phyloP scores from a whole-genome alignment of 441 rosid species.

The Pelargonium fulgidum region DNA sequence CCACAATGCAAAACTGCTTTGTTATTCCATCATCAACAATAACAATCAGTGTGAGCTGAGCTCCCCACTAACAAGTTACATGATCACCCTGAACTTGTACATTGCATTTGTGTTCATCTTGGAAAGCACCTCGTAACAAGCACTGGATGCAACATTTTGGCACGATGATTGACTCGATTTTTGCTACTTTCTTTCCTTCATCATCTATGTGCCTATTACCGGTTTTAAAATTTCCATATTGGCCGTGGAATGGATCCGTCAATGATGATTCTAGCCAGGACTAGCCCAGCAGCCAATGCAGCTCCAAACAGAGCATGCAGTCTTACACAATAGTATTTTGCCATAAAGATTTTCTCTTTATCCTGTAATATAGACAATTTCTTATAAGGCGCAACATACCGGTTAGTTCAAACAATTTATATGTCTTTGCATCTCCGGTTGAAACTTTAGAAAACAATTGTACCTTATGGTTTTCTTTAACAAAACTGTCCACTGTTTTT shows the following conservation, averaged over 20 bases:
- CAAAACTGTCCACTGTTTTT: slow-evolving; percentile 48
- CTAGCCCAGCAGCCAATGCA: slow-evolving; percentile 61
- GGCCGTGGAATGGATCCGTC: slow-evolving; percentile 17
- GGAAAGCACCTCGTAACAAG: not conserved
- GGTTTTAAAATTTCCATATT: not conserved
- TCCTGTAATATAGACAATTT: slow-evolving; percentile 32
- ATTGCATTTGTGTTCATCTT: not conserved
- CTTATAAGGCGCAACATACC: not conserved
- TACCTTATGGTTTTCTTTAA: slow-evolving; percentile 65
- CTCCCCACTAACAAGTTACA: no score
- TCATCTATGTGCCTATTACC: no score
- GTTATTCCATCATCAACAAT: not conserved
- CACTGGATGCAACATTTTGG: no score
- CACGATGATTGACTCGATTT: no score
- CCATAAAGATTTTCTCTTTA: slow-evolving; percentile 74
- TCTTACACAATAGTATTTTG: slow-evolving; percentile 81
- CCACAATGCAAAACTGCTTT: not conserved
- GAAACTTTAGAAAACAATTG: no score
- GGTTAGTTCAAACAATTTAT: no score
- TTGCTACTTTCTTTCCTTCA: no score
- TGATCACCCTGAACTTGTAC: not conserved
- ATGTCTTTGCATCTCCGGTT: no score
- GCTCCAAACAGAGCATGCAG: slow-evolving; percentile 70
- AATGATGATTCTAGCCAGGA: slow-evolving; percentile 36
- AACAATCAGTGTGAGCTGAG: not conserved